Conservation (phyloP, 2,329 filamentous ascomycete genomes). For the Tolypocladium tropicale region DNA sequence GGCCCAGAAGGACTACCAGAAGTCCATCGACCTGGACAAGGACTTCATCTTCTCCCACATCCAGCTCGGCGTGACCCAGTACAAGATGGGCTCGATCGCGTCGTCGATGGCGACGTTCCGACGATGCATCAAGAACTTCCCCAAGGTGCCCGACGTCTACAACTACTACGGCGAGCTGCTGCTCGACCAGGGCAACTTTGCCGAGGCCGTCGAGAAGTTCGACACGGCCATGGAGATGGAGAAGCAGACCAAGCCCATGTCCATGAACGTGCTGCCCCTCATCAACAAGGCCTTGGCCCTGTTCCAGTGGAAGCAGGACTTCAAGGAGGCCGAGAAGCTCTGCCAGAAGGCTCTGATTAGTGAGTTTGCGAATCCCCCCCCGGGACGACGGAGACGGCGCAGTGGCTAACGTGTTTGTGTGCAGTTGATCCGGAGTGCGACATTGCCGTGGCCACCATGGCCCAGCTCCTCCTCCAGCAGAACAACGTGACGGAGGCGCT, state of each 20-base stretch:
- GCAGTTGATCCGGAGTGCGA: constrained; percentile 96
- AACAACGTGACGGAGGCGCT: constrained; percentile 93
- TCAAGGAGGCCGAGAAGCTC: constrained; percentile 84
- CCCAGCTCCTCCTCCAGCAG: constrained; percentile 91
- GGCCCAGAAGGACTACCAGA: constrained; percentile 97
- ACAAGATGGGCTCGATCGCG: constrained; percentile 98
- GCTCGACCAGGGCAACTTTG: constrained; percentile 90
- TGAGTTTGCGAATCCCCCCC: constrained; percentile 41
- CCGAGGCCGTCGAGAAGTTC: constrained; percentile 95
- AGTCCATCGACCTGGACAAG: constrained; percentile 92
- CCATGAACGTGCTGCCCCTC: constrained; percentile 93
- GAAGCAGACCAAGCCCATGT: constrained; percentile 83
- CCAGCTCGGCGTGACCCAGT: constrained; percentile 96
- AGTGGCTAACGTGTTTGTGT: constrained; percentile 22
- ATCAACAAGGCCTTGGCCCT: constrained; percentile 98
- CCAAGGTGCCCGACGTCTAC: constrained; percentile 92
- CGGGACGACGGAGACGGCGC: background rate
- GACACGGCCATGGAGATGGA: constrained; percentile 98
- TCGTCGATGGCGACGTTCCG: constrained; percentile 98
- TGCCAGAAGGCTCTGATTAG: constrained; percentile 96
- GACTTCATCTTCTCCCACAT: constrained; percentile 99
- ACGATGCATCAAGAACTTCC: constrained; percentile 96
- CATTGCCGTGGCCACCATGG: constrained; percentile 97
- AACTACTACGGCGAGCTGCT: constrained; percentile 99
- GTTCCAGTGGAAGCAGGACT: constrained; percentile 98